Evolutionary conservation across 2,329 filamentous ascomycete species (phyloP).

Genomic region (Botrytis hyacinthi): DNA sequence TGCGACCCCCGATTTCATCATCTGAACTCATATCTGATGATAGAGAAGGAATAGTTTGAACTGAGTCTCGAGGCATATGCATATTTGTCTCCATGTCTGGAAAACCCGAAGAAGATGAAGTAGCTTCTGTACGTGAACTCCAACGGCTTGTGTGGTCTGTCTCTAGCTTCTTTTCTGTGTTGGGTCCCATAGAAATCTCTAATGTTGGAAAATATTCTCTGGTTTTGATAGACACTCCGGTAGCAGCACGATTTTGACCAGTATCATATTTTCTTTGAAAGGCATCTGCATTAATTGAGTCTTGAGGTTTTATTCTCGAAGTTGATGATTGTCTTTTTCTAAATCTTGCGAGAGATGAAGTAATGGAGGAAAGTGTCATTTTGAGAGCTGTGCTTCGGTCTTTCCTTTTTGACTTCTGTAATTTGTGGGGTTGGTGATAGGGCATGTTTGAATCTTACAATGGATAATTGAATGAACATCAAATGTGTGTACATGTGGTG

Average conservation of each 20-base stretch:
- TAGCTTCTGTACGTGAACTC: too few relatives aligned
- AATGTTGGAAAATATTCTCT: background rate
- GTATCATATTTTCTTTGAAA: background rate
- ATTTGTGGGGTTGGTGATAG: background rate
- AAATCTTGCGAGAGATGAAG: background rate
- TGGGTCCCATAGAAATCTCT: too few relatives aligned
- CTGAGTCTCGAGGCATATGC: too few relatives aligned
- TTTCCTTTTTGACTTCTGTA: background rate
- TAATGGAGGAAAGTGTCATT: background rate
- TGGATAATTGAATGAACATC: background rate
- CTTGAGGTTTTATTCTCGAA: background rate
- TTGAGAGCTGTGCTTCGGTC: background rate
- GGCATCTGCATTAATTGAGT: background rate
- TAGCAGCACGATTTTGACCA: too few relatives aligned
- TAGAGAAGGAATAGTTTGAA: too few relatives aligned
- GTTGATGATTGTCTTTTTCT: background rate
- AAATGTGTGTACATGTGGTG: too few relatives aligned
- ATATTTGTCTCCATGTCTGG: background rate
- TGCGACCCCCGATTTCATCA: too few relatives aligned
- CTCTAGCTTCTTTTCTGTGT: background rate
- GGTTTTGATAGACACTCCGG: background rate
- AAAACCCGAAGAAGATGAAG: too few relatives aligned
- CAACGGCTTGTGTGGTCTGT: fast-evolving
- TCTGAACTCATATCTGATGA: background rate
- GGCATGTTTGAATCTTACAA: background rate